Conservation (phyloP, 164 flowering plant species). For the Macadamia tetraphylla region DNA sequence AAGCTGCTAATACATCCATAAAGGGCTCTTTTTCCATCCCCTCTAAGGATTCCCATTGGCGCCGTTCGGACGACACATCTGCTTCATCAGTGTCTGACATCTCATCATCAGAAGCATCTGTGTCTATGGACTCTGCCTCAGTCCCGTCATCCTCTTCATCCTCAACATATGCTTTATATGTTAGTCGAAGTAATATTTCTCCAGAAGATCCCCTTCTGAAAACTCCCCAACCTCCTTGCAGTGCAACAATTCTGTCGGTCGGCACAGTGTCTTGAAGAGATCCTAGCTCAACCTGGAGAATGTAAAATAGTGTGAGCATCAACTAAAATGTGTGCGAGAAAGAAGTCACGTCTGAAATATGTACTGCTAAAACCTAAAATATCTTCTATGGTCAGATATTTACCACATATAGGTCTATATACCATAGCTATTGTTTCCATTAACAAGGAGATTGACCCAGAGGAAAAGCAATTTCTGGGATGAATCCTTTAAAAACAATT, state of each 20-base stretch:
- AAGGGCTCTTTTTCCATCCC: constrained; percentile 66
- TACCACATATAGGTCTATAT: too few relatives aligned
- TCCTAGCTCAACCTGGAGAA: constrained; percentile 70
- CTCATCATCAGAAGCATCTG: constrained; percentile 74
- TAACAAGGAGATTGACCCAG: too few relatives aligned
- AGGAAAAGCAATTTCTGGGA: too few relatives aligned
- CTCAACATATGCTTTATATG: constrained; percentile 95
- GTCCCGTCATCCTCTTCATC: constrained; percentile 90
- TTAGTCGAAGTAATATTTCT: constrained; percentile 77
- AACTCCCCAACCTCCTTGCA: constrained; percentile 76
- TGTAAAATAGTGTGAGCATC: not conserved
- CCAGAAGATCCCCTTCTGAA: constrained; percentile 61
- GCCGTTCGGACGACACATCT: constrained; percentile 21
- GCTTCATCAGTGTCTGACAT: constrained; percentile 53
- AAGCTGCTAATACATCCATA: constrained; percentile 85
- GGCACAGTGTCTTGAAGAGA: constrained; percentile 91
- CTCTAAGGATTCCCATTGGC: constrained; percentile 13
- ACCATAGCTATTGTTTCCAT: too few relatives aligned
- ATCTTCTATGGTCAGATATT: too few relatives aligned
- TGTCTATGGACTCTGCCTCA: constrained; percentile 27
- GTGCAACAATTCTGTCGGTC: constrained; percentile 66
- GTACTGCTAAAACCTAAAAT: not conserved
- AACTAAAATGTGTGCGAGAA: not conserved
- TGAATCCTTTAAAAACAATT: too few relatives aligned
- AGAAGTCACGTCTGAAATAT: too few relatives aligned